Conservation (phyloP, 2,329 filamentous ascomycete species). For the Pseudocercospora fijiensis region DNA sequence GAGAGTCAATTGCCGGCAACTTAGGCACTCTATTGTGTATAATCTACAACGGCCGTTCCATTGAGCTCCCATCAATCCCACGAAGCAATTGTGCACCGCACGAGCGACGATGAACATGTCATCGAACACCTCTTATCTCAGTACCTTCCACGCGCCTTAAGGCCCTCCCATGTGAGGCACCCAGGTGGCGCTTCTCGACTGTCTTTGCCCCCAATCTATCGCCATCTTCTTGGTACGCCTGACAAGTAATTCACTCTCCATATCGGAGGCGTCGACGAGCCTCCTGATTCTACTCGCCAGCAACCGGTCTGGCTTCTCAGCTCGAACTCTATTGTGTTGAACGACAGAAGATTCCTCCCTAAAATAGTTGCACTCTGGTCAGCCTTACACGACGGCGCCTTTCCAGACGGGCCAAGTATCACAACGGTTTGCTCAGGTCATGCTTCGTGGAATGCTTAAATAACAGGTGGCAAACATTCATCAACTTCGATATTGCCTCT, state of each 20-base stretch:
- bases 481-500: neutral
- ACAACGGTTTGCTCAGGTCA: neutral
- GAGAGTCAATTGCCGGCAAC: neutral
- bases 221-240: neutral
- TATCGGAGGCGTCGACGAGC: neutral
- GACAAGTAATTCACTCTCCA: neutral
- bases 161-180: neutral
- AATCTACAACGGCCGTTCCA: too few relatives aligned
- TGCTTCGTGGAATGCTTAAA: neutral
- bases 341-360: neutral
- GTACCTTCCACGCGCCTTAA: neutral
- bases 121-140: too few relatives aligned
- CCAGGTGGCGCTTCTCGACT: too few relatives aligned
- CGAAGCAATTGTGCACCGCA: too few relatives aligned
- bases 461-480: neutral
- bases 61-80: too few relatives aligned
- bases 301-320: neutral
- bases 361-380: neutral
- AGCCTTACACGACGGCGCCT: constrained; percentile 1
- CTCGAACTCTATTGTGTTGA: neutral
- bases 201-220: neutral
- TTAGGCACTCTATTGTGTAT: too few relatives aligned
- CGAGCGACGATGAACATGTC: neutral
- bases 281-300: neutral
- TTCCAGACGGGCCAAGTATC: neutral